Percentiles rank a stretch among this genome's conserved stretches.
phyloP scores from a whole-genome alignment of 139 green algal genomes.

The Astrephomene gubernaculifera region DNA sequence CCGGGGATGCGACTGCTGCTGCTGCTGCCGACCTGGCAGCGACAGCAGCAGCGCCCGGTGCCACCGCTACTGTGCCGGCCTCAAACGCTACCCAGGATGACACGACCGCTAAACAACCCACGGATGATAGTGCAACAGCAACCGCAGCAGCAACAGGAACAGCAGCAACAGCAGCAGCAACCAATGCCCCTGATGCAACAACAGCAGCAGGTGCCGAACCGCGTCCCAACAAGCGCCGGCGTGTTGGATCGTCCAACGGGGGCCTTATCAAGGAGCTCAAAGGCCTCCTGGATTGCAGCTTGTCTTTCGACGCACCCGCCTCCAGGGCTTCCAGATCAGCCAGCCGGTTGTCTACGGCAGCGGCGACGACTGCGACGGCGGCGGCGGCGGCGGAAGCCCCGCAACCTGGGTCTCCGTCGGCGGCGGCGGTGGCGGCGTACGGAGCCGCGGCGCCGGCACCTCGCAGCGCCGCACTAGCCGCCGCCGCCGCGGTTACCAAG shows the following conservation, averaged over 20 bases:
- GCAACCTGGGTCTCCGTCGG: no score
- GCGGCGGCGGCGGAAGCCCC: neutral
- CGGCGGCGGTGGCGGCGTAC: neutral
- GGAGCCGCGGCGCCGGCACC: neutral
- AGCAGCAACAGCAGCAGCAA: no score
- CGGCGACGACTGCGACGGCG: neutral
- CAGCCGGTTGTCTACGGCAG: neutral
- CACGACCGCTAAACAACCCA: no score
- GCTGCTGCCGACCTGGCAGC: no score
- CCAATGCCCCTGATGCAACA: neutral
- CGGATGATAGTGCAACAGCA: no score
- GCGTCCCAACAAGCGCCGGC: conserved; percentile 7
- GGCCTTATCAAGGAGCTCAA: conserved; percentile 34
- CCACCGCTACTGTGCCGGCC: no score
- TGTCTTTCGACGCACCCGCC: neutral
- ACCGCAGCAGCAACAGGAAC: no score
- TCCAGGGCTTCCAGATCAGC: neutral
- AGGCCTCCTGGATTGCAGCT: conserved; percentile 15
- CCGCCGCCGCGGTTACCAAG: conserved; percentile 14
- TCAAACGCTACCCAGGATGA: no score
- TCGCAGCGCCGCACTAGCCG: neutral
- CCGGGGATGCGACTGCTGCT: no score
- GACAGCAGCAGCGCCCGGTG: no score
- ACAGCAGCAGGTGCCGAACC: neutral
- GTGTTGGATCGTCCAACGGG: neutral